Evolutionary conservation across 1,139 yeast species (phyloP).

Genomic region (Nakaseomyces kungkrabaensis): DNA sequence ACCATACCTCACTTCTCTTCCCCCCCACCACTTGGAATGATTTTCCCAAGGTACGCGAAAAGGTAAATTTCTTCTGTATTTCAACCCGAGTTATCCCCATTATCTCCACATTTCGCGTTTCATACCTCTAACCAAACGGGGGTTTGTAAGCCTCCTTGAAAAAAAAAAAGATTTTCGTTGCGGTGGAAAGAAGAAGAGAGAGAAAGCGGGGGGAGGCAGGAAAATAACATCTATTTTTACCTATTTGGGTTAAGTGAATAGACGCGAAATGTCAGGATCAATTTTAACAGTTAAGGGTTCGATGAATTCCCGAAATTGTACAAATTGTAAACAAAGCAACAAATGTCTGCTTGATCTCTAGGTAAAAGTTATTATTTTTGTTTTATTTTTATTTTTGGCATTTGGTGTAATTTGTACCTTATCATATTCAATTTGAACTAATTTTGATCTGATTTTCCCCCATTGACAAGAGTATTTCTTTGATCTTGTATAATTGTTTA

Average conservation of each 20-base stretch:
- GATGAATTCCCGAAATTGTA: not conserved
- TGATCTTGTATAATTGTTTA: no score
- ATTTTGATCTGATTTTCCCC: not conserved
- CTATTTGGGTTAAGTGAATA: not conserved
- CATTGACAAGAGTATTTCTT: not conserved
- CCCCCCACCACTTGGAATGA: no score
- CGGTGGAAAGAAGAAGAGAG: no score
- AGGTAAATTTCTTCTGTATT: no score
- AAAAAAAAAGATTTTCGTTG: no score
- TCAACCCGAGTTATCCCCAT: no score
- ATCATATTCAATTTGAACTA: not conserved
- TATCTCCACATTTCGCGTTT: not conserved
- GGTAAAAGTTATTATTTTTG: no score
- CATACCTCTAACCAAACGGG: not conserved
- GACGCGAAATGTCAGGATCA: not conserved
- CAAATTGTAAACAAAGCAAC: not conserved
- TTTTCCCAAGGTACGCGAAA: no score
- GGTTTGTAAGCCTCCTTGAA: no score
- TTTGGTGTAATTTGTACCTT: not conserved
- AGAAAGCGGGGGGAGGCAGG: no score
- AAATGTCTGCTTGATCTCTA: not conserved
- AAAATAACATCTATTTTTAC: not conserved
- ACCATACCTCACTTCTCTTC: no score
- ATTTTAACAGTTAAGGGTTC: not conserved
- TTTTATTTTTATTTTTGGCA: not conserved